Evolutionary conservation across 768 basidiomycete genomes (phyloP).

Genomic region (Tulasnella calospora): DNA sequence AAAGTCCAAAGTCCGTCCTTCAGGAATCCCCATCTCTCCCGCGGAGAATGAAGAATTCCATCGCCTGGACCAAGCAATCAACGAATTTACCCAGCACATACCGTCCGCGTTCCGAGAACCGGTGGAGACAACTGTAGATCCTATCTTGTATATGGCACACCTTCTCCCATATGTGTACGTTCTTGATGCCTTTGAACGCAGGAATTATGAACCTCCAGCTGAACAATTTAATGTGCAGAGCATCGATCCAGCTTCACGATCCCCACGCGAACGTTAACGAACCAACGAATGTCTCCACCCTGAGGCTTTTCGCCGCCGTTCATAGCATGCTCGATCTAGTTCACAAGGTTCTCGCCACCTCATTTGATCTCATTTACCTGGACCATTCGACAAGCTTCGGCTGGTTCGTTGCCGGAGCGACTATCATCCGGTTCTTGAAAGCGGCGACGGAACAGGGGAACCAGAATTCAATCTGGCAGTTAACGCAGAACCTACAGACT

Average conservation of each 20-base stretch:
- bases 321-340: slow-evolving; percentile 58
- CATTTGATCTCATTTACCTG: slow-evolving; percentile 62
- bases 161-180: not conserved
- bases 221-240: slow-evolving; percentile 40
- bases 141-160: slow-evolving; percentile 4
- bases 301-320: slow-evolving; percentile 40
- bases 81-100: slow-evolving; percentile 11
- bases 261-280: slow-evolving; percentile 66
- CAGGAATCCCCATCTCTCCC: not conserved
- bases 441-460: slow-evolving; percentile 57
- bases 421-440: slow-evolving; percentile 60
- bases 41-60: slow-evolving; percentile 18
- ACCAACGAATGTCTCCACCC: slow-evolving; percentile 57
- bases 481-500: slow-evolving; percentile 62
- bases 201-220: not conserved
- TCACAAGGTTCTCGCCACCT: slow-evolving; percentile 40
- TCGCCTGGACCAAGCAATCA: slow-evolving; percentile 2
- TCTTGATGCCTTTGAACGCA: not conserved
- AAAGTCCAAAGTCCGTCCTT: not conserved
- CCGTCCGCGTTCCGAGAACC: slow-evolving; percentile 20
- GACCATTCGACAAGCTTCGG: slow-evolving; percentile 61
- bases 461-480: slow-evolving; percentile 50
- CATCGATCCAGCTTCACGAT: slow-evolving; percentile 69
- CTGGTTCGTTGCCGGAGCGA: slow-evolving; percentile 65
- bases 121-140: not conserved